phyloP scores from a whole-genome alignment of 1,284 basidiomycete species.

The Trametes sp. region DNA sequence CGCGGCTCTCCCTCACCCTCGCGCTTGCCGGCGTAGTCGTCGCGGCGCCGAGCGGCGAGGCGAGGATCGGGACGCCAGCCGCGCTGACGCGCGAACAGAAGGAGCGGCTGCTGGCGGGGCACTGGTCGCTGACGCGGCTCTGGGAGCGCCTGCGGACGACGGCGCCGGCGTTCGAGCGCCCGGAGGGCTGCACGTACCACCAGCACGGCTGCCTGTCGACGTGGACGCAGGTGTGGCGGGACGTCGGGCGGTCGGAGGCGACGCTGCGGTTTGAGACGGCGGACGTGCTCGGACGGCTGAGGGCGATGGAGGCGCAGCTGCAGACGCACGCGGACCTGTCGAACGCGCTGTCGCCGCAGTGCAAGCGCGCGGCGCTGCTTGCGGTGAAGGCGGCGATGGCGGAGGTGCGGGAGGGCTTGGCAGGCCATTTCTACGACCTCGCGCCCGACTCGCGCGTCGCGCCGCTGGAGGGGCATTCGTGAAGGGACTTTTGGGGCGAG shows the following conservation, averaged over 20 bases:
- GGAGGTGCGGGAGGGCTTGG: slow-evolving; percentile 38
- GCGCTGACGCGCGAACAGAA: slow-evolving; percentile 37
- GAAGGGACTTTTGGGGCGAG: too few species aligned
- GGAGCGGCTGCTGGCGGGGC: slow-evolving; percentile 40
- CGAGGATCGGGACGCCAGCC: slow-evolving; percentile 20
- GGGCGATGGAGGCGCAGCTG: slow-evolving; percentile 37
- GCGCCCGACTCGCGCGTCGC: background rate
- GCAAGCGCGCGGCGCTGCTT: slow-evolving; percentile 43
- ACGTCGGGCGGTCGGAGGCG: slow-evolving; percentile 30
- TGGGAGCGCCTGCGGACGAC: slow-evolving; percentile 38
- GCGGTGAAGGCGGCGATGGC: slow-evolving; percentile 41
- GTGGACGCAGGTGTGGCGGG: slow-evolving; percentile 40
- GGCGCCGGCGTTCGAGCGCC: slow-evolving; percentile 37
- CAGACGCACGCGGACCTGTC: slow-evolving; percentile 35
- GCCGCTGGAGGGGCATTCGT: background rate
- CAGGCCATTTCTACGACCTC: slow-evolving; percentile 39
- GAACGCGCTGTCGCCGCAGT: slow-evolving; percentile 39
- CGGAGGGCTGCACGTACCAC: slow-evolving; percentile 43
- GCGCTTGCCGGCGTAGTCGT: background rate
- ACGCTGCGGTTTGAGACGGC: slow-evolving; percentile 26
- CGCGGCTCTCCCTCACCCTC: slow-evolving; percentile 1
- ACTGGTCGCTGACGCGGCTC: slow-evolving; percentile 39
- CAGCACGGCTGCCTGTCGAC: slow-evolving; percentile 40
- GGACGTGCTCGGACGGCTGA: slow-evolving; percentile 43
- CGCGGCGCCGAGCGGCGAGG: slow-evolving; percentile 12